phyloP scores from a whole-genome alignment of 257 asterid species.

The Solanum commersonii region DNA sequence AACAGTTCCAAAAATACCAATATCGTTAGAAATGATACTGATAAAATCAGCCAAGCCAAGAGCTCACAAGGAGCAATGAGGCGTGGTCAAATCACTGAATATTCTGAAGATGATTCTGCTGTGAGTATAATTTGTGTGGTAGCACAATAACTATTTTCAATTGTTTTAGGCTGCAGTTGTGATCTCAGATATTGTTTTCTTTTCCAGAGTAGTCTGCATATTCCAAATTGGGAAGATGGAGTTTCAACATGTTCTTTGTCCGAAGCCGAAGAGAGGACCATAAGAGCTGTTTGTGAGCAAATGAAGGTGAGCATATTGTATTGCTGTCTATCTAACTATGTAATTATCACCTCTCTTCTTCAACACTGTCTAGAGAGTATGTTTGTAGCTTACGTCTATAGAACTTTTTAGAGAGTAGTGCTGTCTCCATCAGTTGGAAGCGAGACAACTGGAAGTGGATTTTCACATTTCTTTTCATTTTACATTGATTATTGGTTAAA shows the following conservation, averaged over 20 bases:
- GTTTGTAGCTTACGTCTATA: background rate
- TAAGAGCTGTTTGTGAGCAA: slow-evolving; percentile 43
- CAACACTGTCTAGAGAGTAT: background rate
- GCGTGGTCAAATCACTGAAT: slow-evolving; percentile 30
- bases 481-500: background rate
- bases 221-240: slow-evolving; percentile 59
- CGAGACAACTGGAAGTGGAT: background rate
- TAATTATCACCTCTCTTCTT: background rate
- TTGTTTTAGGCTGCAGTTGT: background rate
- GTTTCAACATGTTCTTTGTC: slow-evolving; percentile 50
- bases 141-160: background rate
- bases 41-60: slow-evolving; percentile 14
- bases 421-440: background rate
- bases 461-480: background rate
- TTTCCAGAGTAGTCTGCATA: slow-evolving; percentile 50
- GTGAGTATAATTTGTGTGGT: slow-evolving; percentile 38
- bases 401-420: background rate
- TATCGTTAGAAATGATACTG: slow-evolving; percentile 25
- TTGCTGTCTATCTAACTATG: background rate
- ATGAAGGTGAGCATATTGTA: slow-evolving; percentile 23
- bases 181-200: background rate
- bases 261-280: slow-evolving; percentile 76
- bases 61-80: slow-evolving; percentile 10
- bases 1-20: slow-evolving; percentile 14
- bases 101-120: slow-evolving; percentile 78